These are phyloP conservation scores for Trichoderma harzianum DNA, from an alignment of 2,329 filamentous ascomycete genomes.

Conservation along the genomic window DNA sequence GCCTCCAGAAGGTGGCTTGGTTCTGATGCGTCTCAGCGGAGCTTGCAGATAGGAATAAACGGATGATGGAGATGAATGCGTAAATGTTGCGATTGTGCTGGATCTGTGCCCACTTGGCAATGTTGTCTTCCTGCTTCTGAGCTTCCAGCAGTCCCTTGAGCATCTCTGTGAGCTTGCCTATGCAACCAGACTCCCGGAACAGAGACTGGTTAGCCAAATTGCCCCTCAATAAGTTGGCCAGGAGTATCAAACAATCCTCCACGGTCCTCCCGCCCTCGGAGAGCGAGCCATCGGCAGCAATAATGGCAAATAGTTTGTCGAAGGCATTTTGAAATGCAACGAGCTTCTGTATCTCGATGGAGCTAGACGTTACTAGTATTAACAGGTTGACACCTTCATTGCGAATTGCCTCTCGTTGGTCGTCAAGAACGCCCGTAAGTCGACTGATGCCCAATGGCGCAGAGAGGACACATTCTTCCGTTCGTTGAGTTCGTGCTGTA, in stretches of 20 bases:
- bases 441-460: constrained; percentile 85
- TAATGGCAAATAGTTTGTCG: constrained; percentile 77
- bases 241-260: constrained; percentile 86
- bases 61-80: constrained; percentile 80
- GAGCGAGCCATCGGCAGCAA: constrained; percentile 77
- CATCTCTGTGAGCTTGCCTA: constrained; percentile 67
- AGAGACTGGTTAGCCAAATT: constrained; percentile 91
- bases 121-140: constrained; percentile 51
- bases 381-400: constrained; percentile 86
- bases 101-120: constrained; percentile 70
- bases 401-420: constrained; percentile 79
- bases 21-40: constrained; percentile 78
- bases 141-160: constrained; percentile 58
- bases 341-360: constrained; percentile 86
- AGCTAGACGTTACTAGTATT: constrained; percentile 81
- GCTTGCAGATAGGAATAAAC: constrained; percentile 80
- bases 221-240: constrained; percentile 82
- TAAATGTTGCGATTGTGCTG: constrained; percentile 89
- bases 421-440: constrained; percentile 79
- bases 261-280: constrained; percentile 80
- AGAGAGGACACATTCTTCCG: constrained; percentile 89
- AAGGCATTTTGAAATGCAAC: constrained; percentile 96
- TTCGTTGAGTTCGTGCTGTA: constrained; percentile 79
- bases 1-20: constrained; percentile 80
- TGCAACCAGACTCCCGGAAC: constrained; percentile 85